phyloP scores from a whole-genome alignment of 768 basidiomycete species.

The Leucocoprinus sp. region DNA sequence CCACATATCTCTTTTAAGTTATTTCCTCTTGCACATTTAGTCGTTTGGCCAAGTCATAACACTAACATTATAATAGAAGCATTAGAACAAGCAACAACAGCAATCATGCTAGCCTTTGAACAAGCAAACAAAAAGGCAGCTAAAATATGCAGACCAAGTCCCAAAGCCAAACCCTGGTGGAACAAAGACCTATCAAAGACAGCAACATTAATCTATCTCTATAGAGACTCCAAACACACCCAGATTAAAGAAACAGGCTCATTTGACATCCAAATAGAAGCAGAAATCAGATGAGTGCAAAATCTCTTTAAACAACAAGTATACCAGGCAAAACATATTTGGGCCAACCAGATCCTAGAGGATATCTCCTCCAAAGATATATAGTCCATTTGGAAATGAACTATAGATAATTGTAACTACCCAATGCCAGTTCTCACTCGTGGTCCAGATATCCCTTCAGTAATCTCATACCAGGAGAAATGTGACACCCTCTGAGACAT shows the following conservation, averaged over 20 bases:
- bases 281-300: conserved; percentile 2
- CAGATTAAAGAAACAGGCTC: not conserved
- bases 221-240: not conserved
- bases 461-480: conserved; percentile 16
- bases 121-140: not conserved
- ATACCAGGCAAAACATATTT: not conserved
- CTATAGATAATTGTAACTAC: conserved; percentile 18
- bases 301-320: not conserved
- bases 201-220: conserved; percentile 7
- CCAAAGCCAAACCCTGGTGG: conserved; percentile 17
- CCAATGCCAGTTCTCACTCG: conserved; percentile 18
- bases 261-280: not conserved
- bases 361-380: not conserved
- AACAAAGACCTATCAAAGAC: conserved; percentile 13
- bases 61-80: too few relatives aligned
- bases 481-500: conserved; percentile 15
- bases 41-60: too few relatives aligned
- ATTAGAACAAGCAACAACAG: too few relatives aligned
- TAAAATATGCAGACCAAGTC: conserved; percentile 1
- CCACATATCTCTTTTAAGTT: too few relatives aligned
- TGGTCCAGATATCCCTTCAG: conserved; percentile 9
- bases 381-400: conserved; percentile 17
- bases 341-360: not conserved
- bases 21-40: too few relatives aligned
- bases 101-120: too few relatives aligned